Percentiles rank a stretch among this genome's conserved stretches.
These are phyloP conservation scores for Ophiocordyceps camponoti-saundersi DNA, from an alignment of 2,329 filamentous ascomycete genomes.

Conservation along the genomic window DNA sequence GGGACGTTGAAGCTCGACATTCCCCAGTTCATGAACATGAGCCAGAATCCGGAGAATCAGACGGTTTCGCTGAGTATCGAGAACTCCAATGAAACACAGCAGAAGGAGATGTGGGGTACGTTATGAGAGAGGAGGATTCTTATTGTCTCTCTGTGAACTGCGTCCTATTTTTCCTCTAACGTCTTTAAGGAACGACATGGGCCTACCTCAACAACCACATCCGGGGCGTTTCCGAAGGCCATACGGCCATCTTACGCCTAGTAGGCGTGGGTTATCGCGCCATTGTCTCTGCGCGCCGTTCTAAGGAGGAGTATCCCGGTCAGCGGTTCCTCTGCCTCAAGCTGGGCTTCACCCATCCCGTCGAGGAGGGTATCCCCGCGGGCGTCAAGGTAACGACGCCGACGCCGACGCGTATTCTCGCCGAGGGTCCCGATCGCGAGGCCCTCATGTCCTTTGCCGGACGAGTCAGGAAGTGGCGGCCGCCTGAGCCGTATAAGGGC, in stretches of 20 bases:
- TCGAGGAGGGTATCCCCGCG: conserved; percentile 70
- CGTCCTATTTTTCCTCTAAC: not conserved
- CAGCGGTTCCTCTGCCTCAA: conserved; percentile 87
- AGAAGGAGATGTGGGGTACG: conserved; percentile 92
- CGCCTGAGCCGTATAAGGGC: conserved; percentile 94
- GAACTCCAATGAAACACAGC: conserved; percentile 50
- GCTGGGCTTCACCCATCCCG: conserved; percentile 90
- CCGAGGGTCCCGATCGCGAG: conserved; percentile 79
- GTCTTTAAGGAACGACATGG: conserved; percentile 61
- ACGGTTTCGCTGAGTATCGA: conserved; percentile 54
- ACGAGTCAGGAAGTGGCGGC: conserved; percentile 71
- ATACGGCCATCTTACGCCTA: conserved; percentile 80
- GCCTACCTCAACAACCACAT: conserved; percentile 83
- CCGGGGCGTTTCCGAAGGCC: conserved; percentile 87
- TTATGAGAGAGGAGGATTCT: conserved; percentile 1
- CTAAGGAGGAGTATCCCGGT: conserved; percentile 58
- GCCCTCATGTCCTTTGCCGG: conserved; percentile 84
- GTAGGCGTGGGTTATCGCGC: conserved; percentile 95
- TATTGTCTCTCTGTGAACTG: not conserved
- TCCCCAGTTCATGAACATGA: conserved; percentile 61
- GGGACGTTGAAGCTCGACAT: conserved; percentile 62
- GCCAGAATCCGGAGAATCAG: conserved; percentile 44
- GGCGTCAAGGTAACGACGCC: conserved; percentile 79
- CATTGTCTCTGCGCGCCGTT: conserved; percentile 60
- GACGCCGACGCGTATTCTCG: conserved; percentile 75